These are phyloP conservation scores for Rhynchosporium agropyri DNA, from an alignment of 2,329 filamentous ascomycete genomes.

Conservation along the genomic window DNA sequence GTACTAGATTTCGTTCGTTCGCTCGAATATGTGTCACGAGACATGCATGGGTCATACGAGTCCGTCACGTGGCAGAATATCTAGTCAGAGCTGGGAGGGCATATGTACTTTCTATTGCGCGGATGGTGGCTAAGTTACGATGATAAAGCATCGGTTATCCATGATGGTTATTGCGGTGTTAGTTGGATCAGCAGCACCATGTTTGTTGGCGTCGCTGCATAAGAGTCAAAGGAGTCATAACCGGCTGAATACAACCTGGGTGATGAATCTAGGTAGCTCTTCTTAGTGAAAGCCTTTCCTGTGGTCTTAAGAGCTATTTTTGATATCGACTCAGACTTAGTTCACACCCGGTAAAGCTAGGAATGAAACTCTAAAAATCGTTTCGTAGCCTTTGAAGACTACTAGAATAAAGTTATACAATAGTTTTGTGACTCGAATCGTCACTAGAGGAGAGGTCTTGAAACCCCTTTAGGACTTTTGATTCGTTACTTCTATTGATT, in stretches of 20 bases:
- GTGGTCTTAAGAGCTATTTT: neutral
- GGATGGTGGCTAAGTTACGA: neutral
- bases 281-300: neutral
- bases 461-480: no score
- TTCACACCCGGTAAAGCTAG: no score
- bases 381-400: no score
- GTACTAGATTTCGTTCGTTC: no score
- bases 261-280: neutral
- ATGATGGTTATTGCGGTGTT: no score
- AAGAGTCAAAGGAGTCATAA: slow-evolving; percentile 7
- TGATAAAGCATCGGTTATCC: no score
- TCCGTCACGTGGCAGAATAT: neutral
- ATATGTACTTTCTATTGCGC: neutral
- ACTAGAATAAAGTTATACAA: no score
- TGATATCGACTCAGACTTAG: neutral
- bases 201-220: slow-evolving; percentile 13
- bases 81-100: neutral
- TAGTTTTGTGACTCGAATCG: no score
- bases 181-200: neutral
- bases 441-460: no score
- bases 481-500: no score
- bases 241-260: neutral
- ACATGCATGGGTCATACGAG: neutral
- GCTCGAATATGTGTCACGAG: neutral
- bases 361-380: no score